Percentiles rank a stretch among this genome's conserved stretches.
Evolutionary conservation across 352 stramenopile genomes (phyloP).

Genomic region (Pythium utonaiense): DNA sequence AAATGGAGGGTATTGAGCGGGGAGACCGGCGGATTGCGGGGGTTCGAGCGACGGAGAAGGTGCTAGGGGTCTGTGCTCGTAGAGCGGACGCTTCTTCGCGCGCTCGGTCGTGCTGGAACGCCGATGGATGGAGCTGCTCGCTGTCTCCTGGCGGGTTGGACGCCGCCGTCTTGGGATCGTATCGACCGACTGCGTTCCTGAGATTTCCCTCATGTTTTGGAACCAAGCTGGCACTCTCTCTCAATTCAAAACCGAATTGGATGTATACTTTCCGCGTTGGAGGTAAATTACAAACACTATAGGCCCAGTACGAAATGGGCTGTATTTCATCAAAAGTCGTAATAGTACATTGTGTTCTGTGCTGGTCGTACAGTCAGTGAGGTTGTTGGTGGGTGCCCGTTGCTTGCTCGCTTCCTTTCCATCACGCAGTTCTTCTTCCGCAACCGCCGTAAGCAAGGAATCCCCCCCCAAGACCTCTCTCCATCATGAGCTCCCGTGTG

Average conservation of each 20-base stretch:
- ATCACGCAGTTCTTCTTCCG: slow-evolving; percentile 16
- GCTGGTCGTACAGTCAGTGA: not conserved
- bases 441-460: slow-evolving; percentile 5
- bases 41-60: not conserved
- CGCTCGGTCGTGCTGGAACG: not conserved
- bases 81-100: not conserved
- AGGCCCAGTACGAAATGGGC: slow-evolving; percentile 8
- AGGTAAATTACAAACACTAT: slow-evolving; percentile 1
- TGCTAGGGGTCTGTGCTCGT: not conserved
- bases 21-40: not conserved
- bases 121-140: not conserved
- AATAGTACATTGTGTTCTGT: not conserved
- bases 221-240: slow-evolving; percentile 14
- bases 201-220: slow-evolving; percentile 20
- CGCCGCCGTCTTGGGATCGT: not conserved
- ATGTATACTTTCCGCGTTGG: not conserved
- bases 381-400: slow-evolving; percentile 11
- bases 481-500: slow-evolving; percentile 72
- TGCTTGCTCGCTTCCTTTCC: slow-evolving; percentile 7
- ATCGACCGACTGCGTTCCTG: slow-evolving; percentile 7
- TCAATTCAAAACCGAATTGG: slow-evolving; percentile 27
- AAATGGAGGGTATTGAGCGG: too few relatives aligned
- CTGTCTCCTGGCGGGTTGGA: not conserved
- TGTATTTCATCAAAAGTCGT: not conserved
- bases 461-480: not conserved